Conservation (phyloP, 305 asterid species). For the Vinca major region DNA sequence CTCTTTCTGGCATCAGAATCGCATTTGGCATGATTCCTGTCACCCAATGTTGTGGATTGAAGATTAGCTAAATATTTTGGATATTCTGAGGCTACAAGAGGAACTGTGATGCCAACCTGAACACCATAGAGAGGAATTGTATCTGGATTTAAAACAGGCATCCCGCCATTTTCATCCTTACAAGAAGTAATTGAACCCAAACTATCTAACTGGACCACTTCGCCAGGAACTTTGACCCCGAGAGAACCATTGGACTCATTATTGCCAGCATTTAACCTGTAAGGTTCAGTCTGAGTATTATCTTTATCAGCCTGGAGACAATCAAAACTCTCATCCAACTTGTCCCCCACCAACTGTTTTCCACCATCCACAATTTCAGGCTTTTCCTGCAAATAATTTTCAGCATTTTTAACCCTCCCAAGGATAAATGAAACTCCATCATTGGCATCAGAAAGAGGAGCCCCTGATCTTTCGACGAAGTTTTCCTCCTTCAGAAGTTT, state of each 20-base stretch:
- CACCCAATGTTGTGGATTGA: conserved; percentile 13
- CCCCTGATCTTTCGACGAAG: conserved; percentile 33
- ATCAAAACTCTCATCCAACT: conserved; percentile 24
- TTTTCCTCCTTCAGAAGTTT: conserved; percentile 53
- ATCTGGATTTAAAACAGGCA: conserved; percentile 30
- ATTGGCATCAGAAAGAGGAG: conserved; percentile 46
- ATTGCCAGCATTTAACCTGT: conserved; percentile 24
- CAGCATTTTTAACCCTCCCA: conserved; percentile 45
- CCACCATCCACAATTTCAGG: conserved; percentile 35
- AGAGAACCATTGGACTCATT: conserved; percentile 29
- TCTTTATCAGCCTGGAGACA: conserved; percentile 31
- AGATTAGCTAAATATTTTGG: conserved; percentile 26
- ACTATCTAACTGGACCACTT: conserved; percentile 24
- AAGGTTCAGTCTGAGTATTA: conserved; percentile 27
- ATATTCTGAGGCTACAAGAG: conserved; percentile 26
- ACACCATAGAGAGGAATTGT: conserved; percentile 21
- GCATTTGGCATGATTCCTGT: conserved; percentile 21
- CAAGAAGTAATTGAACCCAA: conserved; percentile 24
- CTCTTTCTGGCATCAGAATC: conserved; percentile 39
- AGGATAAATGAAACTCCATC: conserved; percentile 60
- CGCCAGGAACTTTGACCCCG: conserved; percentile 27
- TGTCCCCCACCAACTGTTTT: conserved; percentile 22
- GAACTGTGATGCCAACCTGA: conserved; percentile 23
- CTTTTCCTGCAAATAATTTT: conserved; percentile 29
- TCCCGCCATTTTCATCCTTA: conserved; percentile 29